phyloP scores from a whole-genome alignment of 108 stramenopile genomes.

The Skeletonema tropicum region DNA sequence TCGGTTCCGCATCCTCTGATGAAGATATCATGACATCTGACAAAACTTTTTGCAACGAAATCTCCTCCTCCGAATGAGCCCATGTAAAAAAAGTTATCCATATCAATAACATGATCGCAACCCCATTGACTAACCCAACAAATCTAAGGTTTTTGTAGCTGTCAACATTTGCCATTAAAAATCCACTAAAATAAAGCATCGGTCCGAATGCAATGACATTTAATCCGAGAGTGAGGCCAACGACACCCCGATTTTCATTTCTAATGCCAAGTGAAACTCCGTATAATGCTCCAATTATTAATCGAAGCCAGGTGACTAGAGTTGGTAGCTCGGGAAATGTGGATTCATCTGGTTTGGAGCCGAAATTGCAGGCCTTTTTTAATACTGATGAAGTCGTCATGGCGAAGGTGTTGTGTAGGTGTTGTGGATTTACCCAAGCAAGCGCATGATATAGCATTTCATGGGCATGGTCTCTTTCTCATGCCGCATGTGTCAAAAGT shows the following conservation, averaged over 20 bases:
- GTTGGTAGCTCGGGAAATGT: constrained; percentile 73
- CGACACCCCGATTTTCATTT: constrained; percentile 29
- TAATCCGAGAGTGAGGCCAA: constrained; percentile 54
- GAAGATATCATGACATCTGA: constrained; percentile 11
- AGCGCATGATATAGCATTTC: too few relatives aligned
- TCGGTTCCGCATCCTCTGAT: neutral
- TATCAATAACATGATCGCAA: constrained; percentile 64
- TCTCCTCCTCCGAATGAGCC: constrained; percentile 53
- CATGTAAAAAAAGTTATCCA: constrained; percentile 71
- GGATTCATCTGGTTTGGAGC: constrained; percentile 63
- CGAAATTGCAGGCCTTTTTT: neutral
- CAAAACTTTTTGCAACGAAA: constrained; percentile 21
- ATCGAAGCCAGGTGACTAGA: constrained; percentile 60
- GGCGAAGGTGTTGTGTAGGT: too few relatives aligned
- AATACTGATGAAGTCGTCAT: constrained; percentile 3
- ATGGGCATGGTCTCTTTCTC: too few relatives aligned
- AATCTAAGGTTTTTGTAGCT: constrained; percentile 61
- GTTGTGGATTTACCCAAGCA: too few relatives aligned
- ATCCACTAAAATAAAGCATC: constrained; percentile 58
- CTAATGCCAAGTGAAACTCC: constrained; percentile 58
- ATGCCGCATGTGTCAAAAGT: too few relatives aligned
- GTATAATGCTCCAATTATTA: constrained; percentile 52
- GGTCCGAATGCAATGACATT: constrained; percentile 78
- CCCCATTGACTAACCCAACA: constrained; percentile 59
- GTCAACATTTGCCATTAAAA: constrained; percentile 56